Evolutionary conservation across 768 basidiomycete genomes (phyloP), one percentile per base, ranked within the genome.

Genomic region (Mycena alexandri): DNA sequence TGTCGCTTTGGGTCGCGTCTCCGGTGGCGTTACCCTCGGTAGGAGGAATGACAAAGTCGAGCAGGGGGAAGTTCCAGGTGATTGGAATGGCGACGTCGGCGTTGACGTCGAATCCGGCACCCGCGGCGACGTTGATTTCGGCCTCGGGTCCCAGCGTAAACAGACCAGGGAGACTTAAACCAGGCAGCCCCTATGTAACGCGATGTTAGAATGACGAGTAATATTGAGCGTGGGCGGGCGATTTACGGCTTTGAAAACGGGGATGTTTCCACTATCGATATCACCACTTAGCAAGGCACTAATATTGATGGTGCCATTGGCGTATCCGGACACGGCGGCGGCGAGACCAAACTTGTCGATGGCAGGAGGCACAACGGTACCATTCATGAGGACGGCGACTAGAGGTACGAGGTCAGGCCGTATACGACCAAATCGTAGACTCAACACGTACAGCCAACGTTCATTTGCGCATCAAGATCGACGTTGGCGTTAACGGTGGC

Each of bases 31-130:
- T 36, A 19, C 57, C 57, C 43, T 44, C 44, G 43, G 57, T 24
- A 10, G 57, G 57, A 9, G 57, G 57, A 22, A 59, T 59, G 57
- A 59, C 57, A 36, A 59, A 59, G 42, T 59, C 57, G 57, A 59
- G 57, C 3, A 59, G 57, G 44, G 57, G 57, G 57, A 46, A 59
- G 57, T 33, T 59, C 57, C 57, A 59, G 44, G 57, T 47, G 57
- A 59, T 59, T 16, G 57, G 57, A 16, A 59, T 33, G 44, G 57
- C 57, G 21, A 59, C 22, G 43, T 29, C 57, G 57, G 57, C 46
- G 29, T 59, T 59, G 57, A 57, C 22, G 55, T 42, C 43, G 55
- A 57, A 43, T 21, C 55, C 55, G 29, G 55, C 55, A 21, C 55
- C 46, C 16, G 57, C 57, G 42, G 33, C 43, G 57, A 59, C 57